These are phyloP conservation scores for Perkinsus olseni DNA, from an alignment of 169 alveolate genomes.

Conservation along the genomic window DNA sequence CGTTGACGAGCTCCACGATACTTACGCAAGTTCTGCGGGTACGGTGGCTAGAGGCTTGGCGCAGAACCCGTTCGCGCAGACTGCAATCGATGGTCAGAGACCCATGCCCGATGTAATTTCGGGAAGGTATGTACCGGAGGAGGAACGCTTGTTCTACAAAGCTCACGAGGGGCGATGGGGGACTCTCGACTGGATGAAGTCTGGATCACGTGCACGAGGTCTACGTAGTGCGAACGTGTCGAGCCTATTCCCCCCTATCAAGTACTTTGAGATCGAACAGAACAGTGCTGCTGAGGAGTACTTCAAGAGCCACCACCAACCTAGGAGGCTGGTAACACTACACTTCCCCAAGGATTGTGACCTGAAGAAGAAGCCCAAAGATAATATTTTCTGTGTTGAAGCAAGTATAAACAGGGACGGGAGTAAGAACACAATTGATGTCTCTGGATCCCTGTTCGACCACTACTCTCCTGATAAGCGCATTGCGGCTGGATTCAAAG, in stretches of 20 bases:
- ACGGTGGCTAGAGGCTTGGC: not conserved
- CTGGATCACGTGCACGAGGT: not conserved
- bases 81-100: not conserved
- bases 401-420: not conserved
- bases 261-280: not conserved
- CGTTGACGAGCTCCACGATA: not conserved
- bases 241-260: not conserved
- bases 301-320: not conserved
- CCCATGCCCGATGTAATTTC: not conserved
- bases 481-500: not conserved
- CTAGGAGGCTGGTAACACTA: not conserved
- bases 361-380: not conserved
- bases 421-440: not conserved
- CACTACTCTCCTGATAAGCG: not conserved
- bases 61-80: not conserved
- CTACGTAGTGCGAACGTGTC: not conserved
- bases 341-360: not conserved
- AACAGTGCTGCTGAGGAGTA: not conserved
- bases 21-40: not conserved
- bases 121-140: not conserved
- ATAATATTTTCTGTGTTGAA: not conserved
- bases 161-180: not conserved
- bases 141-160: not conserved
- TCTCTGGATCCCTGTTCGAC: not conserved
- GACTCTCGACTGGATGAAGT: not conserved